Percentiles rank a stretch among this genome's conserved stretches.
These are phyloP conservation scores for Penicillium paradoxum DNA, from an alignment of 495 filamentous ascomycete species.

Conservation along the genomic window DNA sequence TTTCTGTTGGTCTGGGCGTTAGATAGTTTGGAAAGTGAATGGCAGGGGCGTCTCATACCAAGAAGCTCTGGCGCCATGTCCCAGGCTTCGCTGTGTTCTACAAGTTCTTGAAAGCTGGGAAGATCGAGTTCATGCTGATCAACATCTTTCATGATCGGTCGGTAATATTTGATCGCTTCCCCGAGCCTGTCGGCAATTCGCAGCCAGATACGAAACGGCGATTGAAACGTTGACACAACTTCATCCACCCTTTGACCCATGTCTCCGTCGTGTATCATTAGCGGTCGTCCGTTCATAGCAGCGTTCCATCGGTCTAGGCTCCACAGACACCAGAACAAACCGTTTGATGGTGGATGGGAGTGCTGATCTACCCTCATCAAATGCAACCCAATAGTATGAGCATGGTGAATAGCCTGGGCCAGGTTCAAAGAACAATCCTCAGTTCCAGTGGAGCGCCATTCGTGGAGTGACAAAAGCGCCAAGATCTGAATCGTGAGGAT, in stretches of 20 bases:
- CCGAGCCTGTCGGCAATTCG: constrained; percentile 46
- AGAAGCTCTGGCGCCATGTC: constrained; percentile 4
- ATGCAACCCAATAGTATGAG: constrained; percentile 58
- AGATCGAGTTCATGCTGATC: constrained; percentile 44
- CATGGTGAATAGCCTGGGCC: constrained; percentile 44
- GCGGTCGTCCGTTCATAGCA: constrained; percentile 54
- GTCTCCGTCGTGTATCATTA: constrained; percentile 59
- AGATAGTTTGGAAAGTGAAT: not conserved
- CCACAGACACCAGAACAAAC: constrained; percentile 60
- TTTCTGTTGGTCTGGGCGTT: constrained; percentile 7
- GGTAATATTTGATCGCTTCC: constrained; percentile 55
- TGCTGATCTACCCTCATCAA: constrained; percentile 20
- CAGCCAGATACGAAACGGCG: constrained; percentile 41
- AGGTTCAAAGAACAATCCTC: constrained; percentile 33
- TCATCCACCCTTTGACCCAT: constrained; percentile 29
- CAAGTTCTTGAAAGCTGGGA: constrained; percentile 56
- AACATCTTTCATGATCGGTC: constrained; percentile 34
- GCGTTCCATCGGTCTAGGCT: constrained; percentile 55
- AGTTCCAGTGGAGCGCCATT: constrained; percentile 27
- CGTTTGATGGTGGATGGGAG: constrained; percentile 26
- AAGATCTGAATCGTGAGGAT: constrained; percentile 31
- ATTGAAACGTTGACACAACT: constrained; percentile 15
- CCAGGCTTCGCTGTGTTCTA: constrained; percentile 11
- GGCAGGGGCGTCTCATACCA: constrained; percentile 14
- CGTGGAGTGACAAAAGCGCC: constrained; percentile 32